Evolutionary conservation across 2,329 filamentous ascomycete species (phyloP).

Genomic region (Microcera coccophila): DNA sequence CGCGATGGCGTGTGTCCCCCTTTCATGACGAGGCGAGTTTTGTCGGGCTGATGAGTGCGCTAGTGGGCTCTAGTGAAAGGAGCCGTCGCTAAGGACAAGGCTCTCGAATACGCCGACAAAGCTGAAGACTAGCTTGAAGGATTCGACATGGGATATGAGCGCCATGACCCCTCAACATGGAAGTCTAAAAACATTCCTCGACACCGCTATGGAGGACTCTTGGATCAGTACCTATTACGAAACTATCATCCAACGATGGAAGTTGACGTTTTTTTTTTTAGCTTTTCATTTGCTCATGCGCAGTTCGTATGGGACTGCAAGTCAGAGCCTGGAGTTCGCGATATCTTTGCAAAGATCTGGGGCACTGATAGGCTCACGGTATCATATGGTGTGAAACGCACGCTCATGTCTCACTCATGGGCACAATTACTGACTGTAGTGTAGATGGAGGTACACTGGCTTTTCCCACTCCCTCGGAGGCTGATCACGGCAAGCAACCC

Average conservation of each 20-base stretch:
- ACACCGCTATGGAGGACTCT: neutral
- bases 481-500: constrained; percentile 30
- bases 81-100: too few relatives aligned
- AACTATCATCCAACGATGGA: constrained; percentile 22
- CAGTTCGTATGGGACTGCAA: constrained; percentile 39
- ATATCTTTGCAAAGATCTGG: constrained; percentile 39
- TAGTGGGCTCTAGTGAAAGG: too few relatives aligned
- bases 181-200: neutral
- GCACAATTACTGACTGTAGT: neutral
- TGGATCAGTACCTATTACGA: neutral
- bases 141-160: neutral
- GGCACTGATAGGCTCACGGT: constrained; percentile 40
- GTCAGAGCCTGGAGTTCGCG: constrained; percentile 36
- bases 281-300: constrained; percentile 38
- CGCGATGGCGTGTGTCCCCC: too few relatives aligned
- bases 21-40: too few relatives aligned
- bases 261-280: too few relatives aligned
- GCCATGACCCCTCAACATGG: neutral
- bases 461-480: constrained; percentile 22
- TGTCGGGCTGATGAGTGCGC: too few relatives aligned
- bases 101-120: too few relatives aligned
- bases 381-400: constrained; percentile 43
- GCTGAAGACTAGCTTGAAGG: too few relatives aligned
- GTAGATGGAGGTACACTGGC: constrained; percentile 14
- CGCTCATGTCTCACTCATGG: constrained; percentile 10